phyloP scores from a whole-genome alignment of 2,329 filamentous ascomycete species.

The Pyrenophora seminiperda region DNA sequence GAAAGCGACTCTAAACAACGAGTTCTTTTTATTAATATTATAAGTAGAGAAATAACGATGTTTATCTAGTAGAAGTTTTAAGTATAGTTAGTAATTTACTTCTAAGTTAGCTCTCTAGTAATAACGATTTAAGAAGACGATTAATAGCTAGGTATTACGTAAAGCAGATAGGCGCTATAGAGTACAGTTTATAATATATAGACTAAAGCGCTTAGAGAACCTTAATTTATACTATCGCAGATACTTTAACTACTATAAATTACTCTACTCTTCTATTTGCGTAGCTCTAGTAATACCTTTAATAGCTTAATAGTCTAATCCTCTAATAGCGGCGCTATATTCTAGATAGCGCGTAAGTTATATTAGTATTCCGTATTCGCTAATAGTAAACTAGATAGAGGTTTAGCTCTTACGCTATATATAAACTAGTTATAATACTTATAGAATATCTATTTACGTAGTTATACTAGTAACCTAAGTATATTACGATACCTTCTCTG shows the following conservation, averaged over 20 bases:
- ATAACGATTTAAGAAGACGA: no score
- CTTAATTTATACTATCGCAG: neutral
- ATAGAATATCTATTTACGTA: slow-evolving; percentile 62
- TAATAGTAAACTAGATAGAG: slow-evolving; percentile 58
- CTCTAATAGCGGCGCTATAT: slow-evolving; percentile 64
- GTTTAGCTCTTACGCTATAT: neutral
- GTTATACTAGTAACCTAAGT: slow-evolving; percentile 65
- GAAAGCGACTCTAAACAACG: no score
- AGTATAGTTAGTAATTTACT: no score
- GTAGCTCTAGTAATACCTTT: slow-evolving; percentile 58
- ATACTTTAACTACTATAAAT: no score
- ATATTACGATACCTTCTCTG: slow-evolving; percentile 46
- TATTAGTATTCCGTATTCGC: slow-evolving; percentile 71
- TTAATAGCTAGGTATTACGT: neutral
- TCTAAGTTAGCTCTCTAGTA: no score
- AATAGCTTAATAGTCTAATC: slow-evolving; percentile 56
- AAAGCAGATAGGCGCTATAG: neutral
- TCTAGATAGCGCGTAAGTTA: slow-evolving; percentile 65
- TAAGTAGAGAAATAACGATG: no score
- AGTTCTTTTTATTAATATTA: no score
- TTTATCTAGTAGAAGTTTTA: no score
- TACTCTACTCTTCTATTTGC: slow-evolving; percentile 57
- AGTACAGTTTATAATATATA: neutral
- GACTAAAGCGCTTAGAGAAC: neutral
- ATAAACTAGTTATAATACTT: slow-evolving; percentile 7